Conservation (phyloP, 192 early-diverging fungal genomes). For the Coemansia sp. region DNA sequence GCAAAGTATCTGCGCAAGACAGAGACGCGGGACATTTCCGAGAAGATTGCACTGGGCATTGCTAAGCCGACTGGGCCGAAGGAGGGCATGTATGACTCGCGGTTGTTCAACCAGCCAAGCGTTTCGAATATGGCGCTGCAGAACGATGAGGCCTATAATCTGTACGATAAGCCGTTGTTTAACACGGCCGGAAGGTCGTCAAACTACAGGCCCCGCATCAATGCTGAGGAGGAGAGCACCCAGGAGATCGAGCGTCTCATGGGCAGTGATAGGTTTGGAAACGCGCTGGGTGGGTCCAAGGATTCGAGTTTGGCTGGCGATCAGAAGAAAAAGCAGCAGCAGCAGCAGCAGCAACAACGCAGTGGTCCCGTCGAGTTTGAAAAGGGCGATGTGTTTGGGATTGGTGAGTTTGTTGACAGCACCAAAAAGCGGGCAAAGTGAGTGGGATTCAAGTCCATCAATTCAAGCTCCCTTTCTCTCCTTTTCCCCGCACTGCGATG, state of each 20-base stretch:
- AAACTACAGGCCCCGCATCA: constrained; percentile 80
- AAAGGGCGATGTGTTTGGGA: constrained; percentile 92
- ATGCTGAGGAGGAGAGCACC: constrained; percentile 59
- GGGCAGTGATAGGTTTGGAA: constrained; percentile 67
- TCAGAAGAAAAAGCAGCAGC: constrained; percentile 19
- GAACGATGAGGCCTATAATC: constrained; percentile 87
- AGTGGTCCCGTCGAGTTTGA: constrained; percentile 95
- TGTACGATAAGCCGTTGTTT: constrained; percentile 98
- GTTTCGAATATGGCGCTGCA: constrained; percentile 87
- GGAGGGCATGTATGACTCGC: constrained; percentile 92
- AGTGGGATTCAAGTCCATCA: no score
- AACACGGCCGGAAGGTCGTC: constrained; percentile 59
- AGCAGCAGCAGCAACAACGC: constrained; percentile 42
- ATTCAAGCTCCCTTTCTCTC: no score
- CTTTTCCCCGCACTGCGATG: no score
- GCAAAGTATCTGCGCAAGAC: constrained; percentile 64
- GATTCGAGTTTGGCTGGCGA: constrained; percentile 59
- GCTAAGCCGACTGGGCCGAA: constrained; percentile 87
- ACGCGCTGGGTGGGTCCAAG: constrained; percentile 63
- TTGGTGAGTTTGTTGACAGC: constrained; percentile 80
- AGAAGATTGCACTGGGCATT: constrained; percentile 96
- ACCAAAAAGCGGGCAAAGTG: constrained; percentile 47
- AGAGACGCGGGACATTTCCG: constrained; percentile 93
- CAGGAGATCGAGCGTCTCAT: constrained; percentile 65
- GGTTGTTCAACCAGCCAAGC: constrained; percentile 90